Evolutionary conservation across 495 filamentous ascomycete genomes (phyloP), one percentile per base, ranked within the genome.

Genomic region (Letharia columbiana): DNA sequence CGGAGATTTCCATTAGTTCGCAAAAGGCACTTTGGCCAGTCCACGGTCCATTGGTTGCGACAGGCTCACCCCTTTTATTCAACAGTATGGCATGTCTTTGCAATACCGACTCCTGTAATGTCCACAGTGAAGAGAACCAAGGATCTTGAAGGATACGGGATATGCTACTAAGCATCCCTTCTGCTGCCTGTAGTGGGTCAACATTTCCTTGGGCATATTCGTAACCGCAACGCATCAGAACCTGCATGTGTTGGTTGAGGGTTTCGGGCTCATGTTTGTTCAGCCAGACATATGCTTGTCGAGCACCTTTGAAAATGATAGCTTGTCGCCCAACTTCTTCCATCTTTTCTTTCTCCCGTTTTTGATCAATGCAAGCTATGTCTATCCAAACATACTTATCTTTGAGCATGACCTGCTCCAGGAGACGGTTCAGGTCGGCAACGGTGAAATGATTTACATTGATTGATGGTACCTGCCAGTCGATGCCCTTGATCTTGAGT

Each of bases 281-380:
- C 60, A 62, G n/a, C 60, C 60, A 62, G 23, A 62, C 39, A 13
- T 62, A 62, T 23, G 60, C 60, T n/a, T 62, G 31, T 7, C 60
- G 31, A 42, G 60, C 37, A 13, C 37, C 20, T 44, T 62, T 62
- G 60, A 62, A 62, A 28, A 62, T 62, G 6, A 2, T 45, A 23
- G 60, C 60, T 28, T 62, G 60, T 37, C 39, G 39, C 15, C 60
- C 60, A 28, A 62, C 45, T 9, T 49, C 45, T n/a, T 49, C 4
- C 45, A 49, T 49, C 45, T 49, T 49, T n/a, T 20, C 20, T 9
- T 49, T 49, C 9, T 49, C 45, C 9, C 45, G 45, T n/a, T 49
- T n/a, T 10, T 49, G 45, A 49, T 49, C 45, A n/a, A 49, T 49
- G 9, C 45, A 49, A n/a, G 45, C 45, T 49, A n/a, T n/a, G 45